Percentiles rank a stretch among this genome's conserved stretches.
These are phyloP conservation scores for Monotropa hypopitys DNA, from an alignment of 179 eudicot species.

Conservation along the genomic window DNA sequence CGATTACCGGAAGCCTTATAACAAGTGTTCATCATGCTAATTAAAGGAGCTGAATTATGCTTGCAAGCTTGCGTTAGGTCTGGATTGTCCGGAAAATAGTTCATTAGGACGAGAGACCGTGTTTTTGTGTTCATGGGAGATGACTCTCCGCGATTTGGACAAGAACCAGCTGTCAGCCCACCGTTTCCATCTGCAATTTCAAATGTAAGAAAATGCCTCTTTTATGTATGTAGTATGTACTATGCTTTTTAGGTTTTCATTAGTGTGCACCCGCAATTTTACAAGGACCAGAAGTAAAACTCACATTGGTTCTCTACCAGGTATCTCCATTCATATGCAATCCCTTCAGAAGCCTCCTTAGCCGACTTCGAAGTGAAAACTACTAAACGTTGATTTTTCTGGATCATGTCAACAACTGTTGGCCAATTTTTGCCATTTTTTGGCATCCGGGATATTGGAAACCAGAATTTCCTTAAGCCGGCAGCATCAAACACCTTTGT, in stretches of 20 bases:
- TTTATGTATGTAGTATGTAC: not conserved
- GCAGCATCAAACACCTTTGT: slow-evolving; percentile 71
- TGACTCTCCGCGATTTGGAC: slow-evolving; percentile 88
- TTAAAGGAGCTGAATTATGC: slow-evolving; percentile 72
- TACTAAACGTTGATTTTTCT: slow-evolving; percentile 58
- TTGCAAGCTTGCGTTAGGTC: slow-evolving; percentile 58
- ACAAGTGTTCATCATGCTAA: slow-evolving; percentile 63
- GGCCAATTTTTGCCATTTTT: slow-evolving; percentile 88
- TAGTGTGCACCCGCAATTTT: not conserved
- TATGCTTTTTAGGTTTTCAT: not conserved
- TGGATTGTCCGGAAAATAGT: slow-evolving; percentile 57
- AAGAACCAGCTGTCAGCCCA: slow-evolving; percentile 61
- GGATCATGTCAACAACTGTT: slow-evolving; percentile 69
- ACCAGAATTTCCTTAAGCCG: slow-evolving; percentile 75
- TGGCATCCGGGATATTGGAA: slow-evolving; percentile 86
- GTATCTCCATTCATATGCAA: slow-evolving; percentile 91
- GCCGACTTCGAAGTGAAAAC: slow-evolving; percentile 73
- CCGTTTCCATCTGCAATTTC: slow-evolving; percentile 67
- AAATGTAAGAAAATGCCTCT: not conserved
- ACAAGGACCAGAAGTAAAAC: slow-evolving; percentile 3
- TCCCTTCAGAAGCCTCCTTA: slow-evolving; percentile 83
- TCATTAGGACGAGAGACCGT: slow-evolving; percentile 61
- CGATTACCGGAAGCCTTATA: slow-evolving; percentile 51
- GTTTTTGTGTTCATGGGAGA: slow-evolving; percentile 54
- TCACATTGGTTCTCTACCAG: slow-evolving; percentile 76